Conservation (phyloP, 2,329 filamentous ascomycete genomes). For the Volutella citrinella region DNA sequence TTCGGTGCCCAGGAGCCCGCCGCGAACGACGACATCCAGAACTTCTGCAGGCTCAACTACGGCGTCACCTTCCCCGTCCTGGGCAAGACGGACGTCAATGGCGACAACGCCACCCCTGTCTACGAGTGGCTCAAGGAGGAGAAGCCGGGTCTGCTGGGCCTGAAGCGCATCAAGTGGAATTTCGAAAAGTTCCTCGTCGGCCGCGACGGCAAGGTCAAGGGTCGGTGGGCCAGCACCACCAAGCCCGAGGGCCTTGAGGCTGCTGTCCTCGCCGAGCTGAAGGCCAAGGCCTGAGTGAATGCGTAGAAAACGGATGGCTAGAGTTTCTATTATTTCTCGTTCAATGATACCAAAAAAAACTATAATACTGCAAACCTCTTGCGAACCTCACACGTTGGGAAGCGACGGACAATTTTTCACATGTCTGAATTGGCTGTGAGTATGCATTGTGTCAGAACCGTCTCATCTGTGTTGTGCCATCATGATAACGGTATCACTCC, state of each 20-base stretch:
- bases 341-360: no score
- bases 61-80: slow-evolving; percentile 86
- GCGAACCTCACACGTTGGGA: no score
- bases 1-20: slow-evolving; percentile 90
- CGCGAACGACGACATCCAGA: slow-evolving; percentile 74
- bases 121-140: slow-evolving; percentile 72
- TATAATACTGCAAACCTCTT: no score
- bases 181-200: slow-evolving; percentile 98
- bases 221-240: slow-evolving; percentile 81
- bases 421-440: no score
- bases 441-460: no score
- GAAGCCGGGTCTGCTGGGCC: slow-evolving; percentile 79
- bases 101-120: slow-evolving; percentile 72
- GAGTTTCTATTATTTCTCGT: no score
- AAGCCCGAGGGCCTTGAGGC: slow-evolving; percentile 81
- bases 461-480: no score
- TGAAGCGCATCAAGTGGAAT: slow-evolving; percentile 98
- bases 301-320: no score
- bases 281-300: slow-evolving; percentile 11
- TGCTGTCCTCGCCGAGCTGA: slow-evolving; percentile 70
- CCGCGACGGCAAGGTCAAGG: slow-evolving; percentile 80
- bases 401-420: no score
- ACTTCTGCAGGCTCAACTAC: slow-evolving; percentile 90
- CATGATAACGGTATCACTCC: no score
- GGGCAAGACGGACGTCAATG: slow-evolving; percentile 93